A percentile compares a stretch with the other conserved stretches of the same genome.
Conservation (phyloP, 2,329 filamentous ascomycete species). For the Mycosphaerelloides madeirae region DNA sequence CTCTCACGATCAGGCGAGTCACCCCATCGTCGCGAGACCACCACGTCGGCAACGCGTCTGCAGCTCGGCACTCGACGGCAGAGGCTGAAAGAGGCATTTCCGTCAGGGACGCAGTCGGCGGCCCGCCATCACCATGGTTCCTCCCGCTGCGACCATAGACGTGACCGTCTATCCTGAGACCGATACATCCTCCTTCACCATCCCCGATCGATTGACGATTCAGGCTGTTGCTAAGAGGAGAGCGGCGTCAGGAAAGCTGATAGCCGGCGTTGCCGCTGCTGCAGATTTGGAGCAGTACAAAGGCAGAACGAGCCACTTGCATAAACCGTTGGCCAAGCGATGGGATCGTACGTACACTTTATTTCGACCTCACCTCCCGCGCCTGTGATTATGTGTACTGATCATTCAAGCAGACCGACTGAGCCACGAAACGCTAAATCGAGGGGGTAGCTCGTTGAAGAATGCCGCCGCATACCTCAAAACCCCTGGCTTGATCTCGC, state of each 20-base stretch:
- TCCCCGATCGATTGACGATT: constrained; percentile 55
- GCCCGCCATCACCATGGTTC: constrained; percentile 26
- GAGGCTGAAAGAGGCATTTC: not conserved
- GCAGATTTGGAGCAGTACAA: constrained; percentile 82
- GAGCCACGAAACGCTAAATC: constrained; percentile 51
- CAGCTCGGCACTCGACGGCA: too few species aligned
- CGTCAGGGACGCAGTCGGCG: not conserved
- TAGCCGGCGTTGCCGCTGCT: constrained; percentile 70
- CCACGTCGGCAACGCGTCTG: not conserved
- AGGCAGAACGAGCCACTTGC: constrained; percentile 51
- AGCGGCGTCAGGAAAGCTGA: constrained; percentile 64
- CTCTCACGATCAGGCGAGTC: not conserved
- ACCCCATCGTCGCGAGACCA: too few species aligned
- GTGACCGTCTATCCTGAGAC: constrained; percentile 42
- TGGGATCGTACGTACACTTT: constrained; percentile 70
- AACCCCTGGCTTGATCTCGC: constrained; percentile 78
- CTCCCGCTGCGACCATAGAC: constrained; percentile 28
- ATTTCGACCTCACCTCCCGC: not conserved
- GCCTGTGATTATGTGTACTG: not conserved
- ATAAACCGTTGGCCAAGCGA: constrained; percentile 71
- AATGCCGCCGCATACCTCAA: constrained; percentile 73
- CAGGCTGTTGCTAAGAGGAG: constrained; percentile 64
- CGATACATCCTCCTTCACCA: constrained; percentile 44
- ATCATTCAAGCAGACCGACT: constrained; percentile 35
- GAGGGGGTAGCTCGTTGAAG: constrained; percentile 63